A percentile compares a stretch with the other conserved stretches of the same genome.
These are phyloP conservation scores for Cytospora paraplurivora DNA, from an alignment of 2,329 filamentous ascomycete species.

Conservation along the genomic window DNA sequence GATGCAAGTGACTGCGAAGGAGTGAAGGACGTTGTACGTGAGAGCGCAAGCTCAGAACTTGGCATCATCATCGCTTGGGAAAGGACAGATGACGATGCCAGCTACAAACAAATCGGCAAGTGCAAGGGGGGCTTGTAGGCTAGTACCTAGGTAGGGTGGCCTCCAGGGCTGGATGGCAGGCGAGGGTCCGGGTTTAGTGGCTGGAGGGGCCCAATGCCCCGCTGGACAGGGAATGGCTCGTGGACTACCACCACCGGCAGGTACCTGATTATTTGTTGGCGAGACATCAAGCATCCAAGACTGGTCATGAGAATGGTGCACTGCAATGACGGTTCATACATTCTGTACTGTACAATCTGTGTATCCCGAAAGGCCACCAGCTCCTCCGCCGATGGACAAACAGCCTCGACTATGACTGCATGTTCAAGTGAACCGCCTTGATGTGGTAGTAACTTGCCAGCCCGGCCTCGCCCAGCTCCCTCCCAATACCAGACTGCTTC, in stretches of 20 bases:
- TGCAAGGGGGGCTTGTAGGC: neutral
- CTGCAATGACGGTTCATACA: neutral
- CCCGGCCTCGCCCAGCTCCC: conserved; percentile 42
- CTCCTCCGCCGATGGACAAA: neutral
- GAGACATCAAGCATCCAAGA: neutral
- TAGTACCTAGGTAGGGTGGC: no score
- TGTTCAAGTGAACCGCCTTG: conserved; percentile 43
- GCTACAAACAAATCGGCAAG: neutral
- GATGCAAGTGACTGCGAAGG: neutral
- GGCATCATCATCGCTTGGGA: neutral
- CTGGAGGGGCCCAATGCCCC: conserved; percentile 3
- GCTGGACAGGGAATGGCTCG: no score
- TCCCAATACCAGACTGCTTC: conserved; percentile 43
- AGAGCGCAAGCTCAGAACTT: neutral
- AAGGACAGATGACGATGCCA: conserved; percentile 24
- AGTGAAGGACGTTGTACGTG: neutral
- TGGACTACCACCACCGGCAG: no score
- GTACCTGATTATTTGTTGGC: neutral
- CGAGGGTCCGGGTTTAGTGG: neutral
- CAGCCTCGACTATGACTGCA: conserved; percentile 32
- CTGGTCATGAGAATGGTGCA: neutral
- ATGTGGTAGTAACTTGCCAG: conserved; percentile 41
- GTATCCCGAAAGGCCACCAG: neutral
- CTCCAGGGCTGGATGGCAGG: no score
- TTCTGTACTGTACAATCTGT: neutral